Evolutionary conservation across 495 filamentous ascomycete genomes (phyloP).

Genomic region (Aspergillus biplanus): DNA sequence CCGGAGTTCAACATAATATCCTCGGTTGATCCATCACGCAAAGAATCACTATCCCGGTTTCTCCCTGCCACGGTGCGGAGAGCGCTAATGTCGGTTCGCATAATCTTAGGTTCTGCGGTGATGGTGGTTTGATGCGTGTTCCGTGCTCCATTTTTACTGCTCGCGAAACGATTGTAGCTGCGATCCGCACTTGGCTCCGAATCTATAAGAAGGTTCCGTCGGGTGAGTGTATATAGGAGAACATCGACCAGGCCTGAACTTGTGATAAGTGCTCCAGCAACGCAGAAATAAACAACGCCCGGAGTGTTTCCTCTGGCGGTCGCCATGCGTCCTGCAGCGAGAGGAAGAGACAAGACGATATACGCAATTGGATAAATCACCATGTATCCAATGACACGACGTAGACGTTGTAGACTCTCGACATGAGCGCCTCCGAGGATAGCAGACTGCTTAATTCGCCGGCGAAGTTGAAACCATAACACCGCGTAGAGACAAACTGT

Average conservation of each 20-base stretch:
- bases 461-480: constrained; percentile 64
- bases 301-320: constrained; percentile 60
- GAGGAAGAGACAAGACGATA: constrained; percentile 68
- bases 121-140: constrained; percentile 39
- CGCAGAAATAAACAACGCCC: constrained; percentile 63
- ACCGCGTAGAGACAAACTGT: constrained; percentile 67
- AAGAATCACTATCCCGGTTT: constrained; percentile 23
- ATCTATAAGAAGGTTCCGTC: constrained; percentile 50
- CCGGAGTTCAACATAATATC: constrained; percentile 38
- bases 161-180: constrained; percentile 42
- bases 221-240: constrained; percentile 71
- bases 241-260: constrained; percentile 77
- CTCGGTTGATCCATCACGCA: constrained; percentile 44
- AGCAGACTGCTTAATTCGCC: constrained; percentile 45
- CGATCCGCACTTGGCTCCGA: constrained; percentile 45
- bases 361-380: constrained; percentile 78
- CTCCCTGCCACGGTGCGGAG: constrained; percentile 27
- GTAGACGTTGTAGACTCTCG: constrained; percentile 44
- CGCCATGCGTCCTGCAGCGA: constrained; percentile 70
- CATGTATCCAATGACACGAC: constrained; percentile 65
- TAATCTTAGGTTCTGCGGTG: constrained; percentile 36
- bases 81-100: constrained; percentile 30
- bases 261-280: constrained; percentile 72
- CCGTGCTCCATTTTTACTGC: constrained; percentile 37
- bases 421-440: constrained; percentile 42